A percentile compares a stretch with the other conserved stretches of the same genome.
phyloP scores from a whole-genome alignment of 306 rosid species.

The Cotoneaster glaucophyllus region DNA sequence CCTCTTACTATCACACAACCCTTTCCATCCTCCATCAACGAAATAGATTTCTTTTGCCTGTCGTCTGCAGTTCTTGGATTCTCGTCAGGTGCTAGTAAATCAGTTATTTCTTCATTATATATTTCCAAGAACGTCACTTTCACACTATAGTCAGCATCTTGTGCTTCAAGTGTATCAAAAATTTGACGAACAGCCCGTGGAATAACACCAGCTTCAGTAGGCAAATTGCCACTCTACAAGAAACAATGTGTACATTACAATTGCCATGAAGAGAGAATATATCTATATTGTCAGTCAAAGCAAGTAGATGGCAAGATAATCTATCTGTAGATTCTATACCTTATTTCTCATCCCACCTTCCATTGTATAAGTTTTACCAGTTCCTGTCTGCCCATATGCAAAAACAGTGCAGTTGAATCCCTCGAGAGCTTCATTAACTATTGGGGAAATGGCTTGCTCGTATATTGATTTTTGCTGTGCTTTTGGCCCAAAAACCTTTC shows the following conservation, averaged over 20 bases:
- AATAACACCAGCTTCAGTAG: conserved; percentile 91
- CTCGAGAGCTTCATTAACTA: conserved; percentile 90
- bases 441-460: conserved; percentile 87
- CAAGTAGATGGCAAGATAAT: background rate
- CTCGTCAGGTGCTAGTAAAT: conserved; percentile 76
- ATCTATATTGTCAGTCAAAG: background rate
- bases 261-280: background rate
- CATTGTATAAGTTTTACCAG: conserved; percentile 98
- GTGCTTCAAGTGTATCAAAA: conserved; percentile 81
- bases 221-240: conserved; percentile 70
- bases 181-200: conserved; percentile 94
- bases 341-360: conserved; percentile 93
- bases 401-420: conserved; percentile 96
- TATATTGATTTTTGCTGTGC: conserved; percentile 86
- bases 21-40: conserved; percentile 93
- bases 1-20: conserved; percentile 88
- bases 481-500: conserved; percentile 87
- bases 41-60: conserved; percentile 61
- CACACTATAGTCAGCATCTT: conserved; percentile 80
- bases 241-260: background rate
- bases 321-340: conserved; percentile 66
- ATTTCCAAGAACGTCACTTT: conserved; percentile 93
- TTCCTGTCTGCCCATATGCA: conserved; percentile 97
- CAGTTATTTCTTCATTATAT: conserved; percentile 88
- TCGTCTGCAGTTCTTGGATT: conserved; percentile 56